These are phyloP conservation scores for Aegilops tauschii DNA, from an alignment of 176 grass and related monocot species.

Conservation along the genomic window DNA sequence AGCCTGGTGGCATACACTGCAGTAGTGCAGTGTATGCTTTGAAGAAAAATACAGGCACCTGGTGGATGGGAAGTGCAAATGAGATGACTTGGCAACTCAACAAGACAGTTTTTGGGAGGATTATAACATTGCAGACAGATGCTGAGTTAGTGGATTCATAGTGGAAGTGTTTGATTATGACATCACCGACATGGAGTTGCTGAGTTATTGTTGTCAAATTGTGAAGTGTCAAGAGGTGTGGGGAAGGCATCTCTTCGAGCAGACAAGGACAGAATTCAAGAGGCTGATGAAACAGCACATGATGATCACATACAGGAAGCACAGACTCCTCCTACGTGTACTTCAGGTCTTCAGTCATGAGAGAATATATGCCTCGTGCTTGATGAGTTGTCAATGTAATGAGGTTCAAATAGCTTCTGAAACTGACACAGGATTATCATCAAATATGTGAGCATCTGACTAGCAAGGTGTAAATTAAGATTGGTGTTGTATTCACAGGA, in stretches of 20 bases:
- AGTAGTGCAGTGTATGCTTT: not conserved
- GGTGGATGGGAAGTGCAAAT: not conserved
- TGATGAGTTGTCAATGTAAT: not conserved
- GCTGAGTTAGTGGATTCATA: not conserved
- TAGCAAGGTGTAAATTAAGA: not conserved
- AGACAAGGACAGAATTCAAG: not conserved
- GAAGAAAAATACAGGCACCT: not conserved
- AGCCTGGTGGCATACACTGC: not conserved
- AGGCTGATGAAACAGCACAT: not conserved
- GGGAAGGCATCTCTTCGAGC: not conserved
- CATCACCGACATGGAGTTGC: not conserved
- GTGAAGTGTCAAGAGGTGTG: not conserved
- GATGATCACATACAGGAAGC: conserved; percentile 7
- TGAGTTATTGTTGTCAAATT: not conserved
- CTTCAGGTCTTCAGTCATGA: not conserved
- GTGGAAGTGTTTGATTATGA: not conserved
- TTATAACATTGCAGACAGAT: not conserved
- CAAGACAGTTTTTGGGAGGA: not conserved
- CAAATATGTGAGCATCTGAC: not conserved
- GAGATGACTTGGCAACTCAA: not conserved
- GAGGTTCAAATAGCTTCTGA: not conserved
- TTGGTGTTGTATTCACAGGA: not conserved
- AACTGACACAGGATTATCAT: not conserved
- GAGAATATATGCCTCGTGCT: not conserved
- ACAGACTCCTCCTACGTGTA: not conserved